Base-by-base conservation (phyloP, 2,329 filamentous ascomycete genomes). In the Leptographium lundbergii region DNA sequence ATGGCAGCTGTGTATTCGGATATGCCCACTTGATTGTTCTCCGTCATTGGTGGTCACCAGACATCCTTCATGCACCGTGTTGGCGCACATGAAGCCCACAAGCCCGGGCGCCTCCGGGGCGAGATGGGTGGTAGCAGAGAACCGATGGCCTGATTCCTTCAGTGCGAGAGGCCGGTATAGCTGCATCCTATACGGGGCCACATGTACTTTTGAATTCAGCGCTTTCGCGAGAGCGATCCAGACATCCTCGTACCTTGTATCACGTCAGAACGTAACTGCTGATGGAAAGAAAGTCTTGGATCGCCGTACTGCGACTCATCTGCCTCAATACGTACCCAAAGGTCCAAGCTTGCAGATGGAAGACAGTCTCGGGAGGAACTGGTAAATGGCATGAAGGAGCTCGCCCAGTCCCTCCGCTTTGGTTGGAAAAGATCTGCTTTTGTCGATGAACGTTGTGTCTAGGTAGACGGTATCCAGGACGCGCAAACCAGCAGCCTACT, bases 261-360 rank as follows among this genome's bases (percentile, higher is more conserved):
- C 1, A 22, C 19, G 47, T 63, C 29, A 63, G 60, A 17, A 39
- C 3, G 17, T 13, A 17, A 17, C 36, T 39, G 4, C 36, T 10
- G 13, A 17, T 6, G 14, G 9, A 5, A 39, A 9, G 13, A 39
- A 13, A 36, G 10, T 9, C 10, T 36, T 4, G 10, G 10, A 13
- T 9, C 10, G 27, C 1, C 1, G 5, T 29, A 29, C 27, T 7
- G 27, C 27, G 27, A 34, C 32, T 34, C 10, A 6, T 34, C 2
- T 11, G 32, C 32, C 32, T 34, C 2, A 34, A 34, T 34, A 34
- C 32, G 42, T 67, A 73, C 65, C 88, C 89, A 67, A 94, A 94
- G 0, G 92, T 96, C 91, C 91, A 96, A 0, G 90, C 82, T 59
- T 91, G 82, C 53, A 97, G 79, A 69, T 95, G 88, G 66, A 96